Percentiles rank a stretch among this genome's conserved stretches.
Conservation (phyloP, 2,329 filamentous ascomycete genomes). For the Cryphonectria radicalis region DNA sequence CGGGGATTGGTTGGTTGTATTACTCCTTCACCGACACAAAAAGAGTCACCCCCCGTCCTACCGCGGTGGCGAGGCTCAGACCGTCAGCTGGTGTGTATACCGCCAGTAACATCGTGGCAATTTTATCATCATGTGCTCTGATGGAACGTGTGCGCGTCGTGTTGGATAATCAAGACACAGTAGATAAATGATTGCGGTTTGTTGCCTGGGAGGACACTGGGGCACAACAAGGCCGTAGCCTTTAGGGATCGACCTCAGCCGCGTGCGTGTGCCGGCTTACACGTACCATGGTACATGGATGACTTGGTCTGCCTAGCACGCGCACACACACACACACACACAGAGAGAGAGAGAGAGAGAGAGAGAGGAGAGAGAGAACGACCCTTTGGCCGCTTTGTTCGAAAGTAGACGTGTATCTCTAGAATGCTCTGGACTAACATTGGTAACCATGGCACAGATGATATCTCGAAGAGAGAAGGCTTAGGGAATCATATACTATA, state of each 20-base stretch:
- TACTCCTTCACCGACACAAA: neutral
- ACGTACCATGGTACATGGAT: neutral
- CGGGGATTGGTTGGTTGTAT: neutral
- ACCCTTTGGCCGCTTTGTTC: too few species aligned
- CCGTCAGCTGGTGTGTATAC: neutral
- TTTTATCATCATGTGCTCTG: constrained; percentile 6
- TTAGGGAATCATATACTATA: neutral
- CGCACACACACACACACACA: too few species aligned
- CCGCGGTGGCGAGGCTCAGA: neutral
- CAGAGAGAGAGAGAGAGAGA: too few species aligned
- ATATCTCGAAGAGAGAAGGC: neutral
- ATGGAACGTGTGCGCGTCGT: neutral
- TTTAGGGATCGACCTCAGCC: too few species aligned
- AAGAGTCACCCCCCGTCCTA: neutral
- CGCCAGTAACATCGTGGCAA: neutral
- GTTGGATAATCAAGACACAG: neutral
- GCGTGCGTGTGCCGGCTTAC: neutral
- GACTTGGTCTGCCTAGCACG: too few species aligned
- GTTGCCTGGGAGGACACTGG: neutral
- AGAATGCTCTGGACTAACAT: neutral
- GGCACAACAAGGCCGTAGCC: neutral
- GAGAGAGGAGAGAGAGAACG: too few species aligned
- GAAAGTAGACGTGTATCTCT: too few species aligned
- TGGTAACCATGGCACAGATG: too few species aligned
- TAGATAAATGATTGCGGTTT: neutral